These are phyloP conservation scores for Eucalyptus leucophloia DNA, from an alignment of 345 rosid species.

Conservation along the genomic window DNA sequence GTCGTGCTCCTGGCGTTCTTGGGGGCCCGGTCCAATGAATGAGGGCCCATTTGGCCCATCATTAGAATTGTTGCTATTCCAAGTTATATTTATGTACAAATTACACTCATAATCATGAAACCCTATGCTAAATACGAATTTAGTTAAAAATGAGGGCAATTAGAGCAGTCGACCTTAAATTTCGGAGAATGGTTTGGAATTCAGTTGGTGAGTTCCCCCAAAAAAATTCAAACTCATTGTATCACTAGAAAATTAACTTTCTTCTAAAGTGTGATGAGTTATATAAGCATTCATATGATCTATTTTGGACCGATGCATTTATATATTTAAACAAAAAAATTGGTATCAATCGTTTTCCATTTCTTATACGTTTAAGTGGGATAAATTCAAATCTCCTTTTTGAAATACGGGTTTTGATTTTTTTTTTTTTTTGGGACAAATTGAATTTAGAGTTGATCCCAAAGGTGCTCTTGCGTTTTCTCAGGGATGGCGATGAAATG, in stretches of 20 bases:
- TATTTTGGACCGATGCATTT: not conserved
- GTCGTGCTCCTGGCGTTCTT: not conserved
- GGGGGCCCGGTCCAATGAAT: not conserved
- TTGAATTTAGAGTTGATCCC: not conserved
- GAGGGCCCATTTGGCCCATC: not conserved
- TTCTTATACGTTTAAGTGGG: not conserved
- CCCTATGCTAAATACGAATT: not conserved
- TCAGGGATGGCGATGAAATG: not conserved
- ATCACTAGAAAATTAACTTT: not conserved
- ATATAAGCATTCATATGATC: not conserved
- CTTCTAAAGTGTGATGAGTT: rapidly evolving
- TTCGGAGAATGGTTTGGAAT: not conserved
- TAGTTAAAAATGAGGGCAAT: not conserved
- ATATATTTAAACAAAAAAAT: not conserved
- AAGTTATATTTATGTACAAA: rapidly evolving
- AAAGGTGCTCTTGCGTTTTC: not conserved
- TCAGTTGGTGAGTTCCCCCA: not conserved
- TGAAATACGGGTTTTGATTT: not conserved
- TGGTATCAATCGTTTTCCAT: not conserved
- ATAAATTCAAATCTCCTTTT: not conserved
- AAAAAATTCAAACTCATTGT: not conserved
- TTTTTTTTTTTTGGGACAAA: not conserved
- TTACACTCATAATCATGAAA: not conserved
- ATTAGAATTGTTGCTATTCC: not conserved
- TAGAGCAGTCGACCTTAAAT: not conserved